These are phyloP conservation scores for Talaromyces atroroseus DNA, from an alignment of 2,329 filamentous ascomycete genomes.

Conservation along the genomic window DNA sequence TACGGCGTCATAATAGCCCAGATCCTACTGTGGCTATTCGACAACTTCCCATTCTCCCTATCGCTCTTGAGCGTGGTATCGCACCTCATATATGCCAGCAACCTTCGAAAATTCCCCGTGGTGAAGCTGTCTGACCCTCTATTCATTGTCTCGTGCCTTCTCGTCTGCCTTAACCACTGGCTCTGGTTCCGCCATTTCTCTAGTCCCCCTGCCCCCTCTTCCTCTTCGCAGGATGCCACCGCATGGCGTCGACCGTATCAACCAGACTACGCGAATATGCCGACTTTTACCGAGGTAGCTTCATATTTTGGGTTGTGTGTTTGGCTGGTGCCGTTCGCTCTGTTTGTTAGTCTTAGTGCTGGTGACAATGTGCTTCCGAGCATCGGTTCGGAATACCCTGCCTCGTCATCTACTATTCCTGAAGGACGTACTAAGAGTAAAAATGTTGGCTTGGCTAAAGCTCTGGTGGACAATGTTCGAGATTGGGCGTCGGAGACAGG, in stretches of 20 bases:
- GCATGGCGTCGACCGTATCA: slow-evolving; percentile 36
- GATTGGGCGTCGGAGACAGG: slow-evolving; percentile 60
- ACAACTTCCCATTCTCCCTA: slow-evolving; percentile 75
- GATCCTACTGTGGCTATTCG: slow-evolving; percentile 67
- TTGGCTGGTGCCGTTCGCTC: slow-evolving; percentile 90
- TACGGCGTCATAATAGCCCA: slow-evolving; percentile 74
- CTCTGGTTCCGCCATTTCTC: slow-evolving; percentile 95
- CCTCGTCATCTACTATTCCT: slow-evolving; percentile 17
- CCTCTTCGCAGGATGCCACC: slow-evolving; percentile 18
- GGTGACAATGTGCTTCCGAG: slow-evolving; percentile 92
- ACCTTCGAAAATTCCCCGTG: slow-evolving; percentile 68
- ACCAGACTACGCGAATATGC: slow-evolving; percentile 49
- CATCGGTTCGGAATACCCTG: slow-evolving; percentile 71
- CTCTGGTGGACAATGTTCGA: slow-evolving; percentile 53
- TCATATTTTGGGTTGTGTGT: slow-evolving; percentile 95
- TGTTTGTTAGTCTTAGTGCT: slow-evolving; percentile 91
- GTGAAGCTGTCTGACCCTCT: slow-evolving; percentile 84
- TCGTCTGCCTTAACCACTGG: slow-evolving; percentile 88
- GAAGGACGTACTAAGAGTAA: slow-evolving; percentile 36
- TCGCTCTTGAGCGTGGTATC: slow-evolving; percentile 71
- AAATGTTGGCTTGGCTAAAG: slow-evolving; percentile 59
- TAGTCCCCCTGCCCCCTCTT: slow-evolving; percentile 42
- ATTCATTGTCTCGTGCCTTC: slow-evolving; percentile 74
- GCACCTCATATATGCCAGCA: slow-evolving; percentile 81
- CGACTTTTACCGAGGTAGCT: slow-evolving; percentile 87